Evolutionary conservation across 1,284 basidiomycete species (phyloP), one percentile per base, ranked within the genome.

Genomic region (Spongiforma sp.): DNA sequence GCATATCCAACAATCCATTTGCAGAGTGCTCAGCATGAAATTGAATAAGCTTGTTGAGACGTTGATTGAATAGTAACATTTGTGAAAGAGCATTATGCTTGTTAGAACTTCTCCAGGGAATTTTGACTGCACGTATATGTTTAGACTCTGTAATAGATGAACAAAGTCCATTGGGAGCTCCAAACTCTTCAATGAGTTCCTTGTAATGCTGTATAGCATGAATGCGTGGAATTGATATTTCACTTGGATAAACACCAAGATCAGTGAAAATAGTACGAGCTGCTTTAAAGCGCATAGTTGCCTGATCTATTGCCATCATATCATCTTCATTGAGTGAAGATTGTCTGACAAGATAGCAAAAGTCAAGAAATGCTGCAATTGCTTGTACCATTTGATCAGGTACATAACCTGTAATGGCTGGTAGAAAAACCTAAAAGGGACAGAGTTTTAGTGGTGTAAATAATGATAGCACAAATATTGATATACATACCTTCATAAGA

Each of bases 341-440:
- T 24, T 36, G 14, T 19, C 24, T 34, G 24, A 55, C 54, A 55
- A 55, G 8, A 34, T 67, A 67, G 14, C 61, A 67, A 52, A 67
- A 67, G n/a, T 67, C 57, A 4, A 67, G 21, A 17, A 67, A 67
- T 6, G 65, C 52, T 1, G 32, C 6, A 37, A 67, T 43, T 12
- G 61, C 46, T 36, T 57, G 58, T 17, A 65, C 64, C 64, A 65
- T 67, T 37, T 59, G 11, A 21, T 59, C 21, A 21, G 64, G 66
- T 17, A 65, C 56, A 57, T 65, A 34, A 17, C 52, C 64, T 28
- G 26, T 67, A 41, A 41, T 41, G 39, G 39, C 39, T 24, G 43
- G 43, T 24, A 48, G 26, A 26, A 48, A 48, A 48, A 48, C 2
- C 43, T 48, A 48, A n/a, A 24, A 48, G 39, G n/a, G 17, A 41